Base-by-base conservation (phyloP, 805 yeast species). In the Clavispora vitiphila region DNA sequence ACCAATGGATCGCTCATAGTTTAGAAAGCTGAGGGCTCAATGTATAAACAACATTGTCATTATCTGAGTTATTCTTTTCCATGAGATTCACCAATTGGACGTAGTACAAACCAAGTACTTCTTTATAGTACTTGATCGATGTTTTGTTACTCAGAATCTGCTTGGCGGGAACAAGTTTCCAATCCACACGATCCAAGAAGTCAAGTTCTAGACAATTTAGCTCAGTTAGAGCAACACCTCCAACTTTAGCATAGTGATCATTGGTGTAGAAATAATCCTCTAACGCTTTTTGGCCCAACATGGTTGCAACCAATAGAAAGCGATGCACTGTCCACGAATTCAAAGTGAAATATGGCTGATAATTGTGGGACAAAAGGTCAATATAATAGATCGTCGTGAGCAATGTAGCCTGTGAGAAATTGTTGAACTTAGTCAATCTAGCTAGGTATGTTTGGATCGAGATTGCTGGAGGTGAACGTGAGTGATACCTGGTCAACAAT, bases 231-330 rank as follows among this genome's bases (percentile, higher is more conserved):
- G 87, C 87, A 4, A 89, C 84, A 46, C 99, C 98, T 3, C 99
- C 99, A 15, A 93, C 97, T 58, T 85, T 86, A 10, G 98, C 96
- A 56, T 93, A 91, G 61, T 93, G 96, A 35, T 83, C 76, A 62
- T 90, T 91, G 12, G 96, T 88, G 64, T 93, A 90, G 62, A 93
- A 91, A 20, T 90, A 83, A 64, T 91, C 99, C 62, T 96, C 89
- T 49, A 89, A 72, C 1, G 95, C 91, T 60, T 91, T 91, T 49
- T 91, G 82, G 0, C 93, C 95, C 2, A 91, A 79, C 45, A 95
- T 86, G 0, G 96, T 89, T 1, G 96, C 93, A 0, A 96, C 90
- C 31, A 91, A 71, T 40, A 91, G 64, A 55, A 89, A 93, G 43
- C 99, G 74, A 60, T 91, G 99, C 4, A 91, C 96, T 0, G 99